Percentiles rank a stretch among this genome's conserved stretches.
These are phyloP conservation scores for Sabuloglossum arenarium DNA, from an alignment of 495 filamentous ascomycete species.

Conservation along the genomic window DNA sequence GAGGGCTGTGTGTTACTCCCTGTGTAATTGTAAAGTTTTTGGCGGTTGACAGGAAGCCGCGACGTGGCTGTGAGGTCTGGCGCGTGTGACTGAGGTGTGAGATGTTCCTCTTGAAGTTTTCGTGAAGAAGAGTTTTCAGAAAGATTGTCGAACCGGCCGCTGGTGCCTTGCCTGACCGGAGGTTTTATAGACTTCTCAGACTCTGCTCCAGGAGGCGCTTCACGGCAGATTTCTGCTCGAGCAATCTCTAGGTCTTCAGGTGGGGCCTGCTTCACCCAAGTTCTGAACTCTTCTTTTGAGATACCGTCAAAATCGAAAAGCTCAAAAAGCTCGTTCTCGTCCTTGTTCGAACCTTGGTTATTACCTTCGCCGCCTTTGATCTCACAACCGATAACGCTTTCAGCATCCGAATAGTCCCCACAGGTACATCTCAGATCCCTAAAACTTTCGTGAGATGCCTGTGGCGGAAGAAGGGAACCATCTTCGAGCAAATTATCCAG, in stretches of 20 bases:
- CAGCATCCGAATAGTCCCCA: neutral
- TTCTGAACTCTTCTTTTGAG: neutral
- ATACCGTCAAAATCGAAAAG: neutral
- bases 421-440: neutral
- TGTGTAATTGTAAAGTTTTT: neutral
- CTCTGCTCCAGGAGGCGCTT: neutral
- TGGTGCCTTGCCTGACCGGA: neutral
- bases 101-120: neutral
- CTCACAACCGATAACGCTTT: neutral
- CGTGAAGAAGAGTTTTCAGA: neutral
- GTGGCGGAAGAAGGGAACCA: neutral
- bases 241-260: conserved; percentile 1
- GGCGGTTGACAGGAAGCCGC: neutral
- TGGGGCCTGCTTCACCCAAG: neutral
- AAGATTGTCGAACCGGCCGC: neutral
- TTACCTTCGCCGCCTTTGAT: neutral
- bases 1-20: neutral
- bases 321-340: neutral
- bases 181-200: neutral
- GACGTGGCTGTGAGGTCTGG: neutral
- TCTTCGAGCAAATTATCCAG: neutral
- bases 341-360: neutral
- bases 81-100: neutral
- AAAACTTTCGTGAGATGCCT: neutral
- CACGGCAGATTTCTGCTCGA: neutral